phyloP scores from a whole-genome alignment of 2,329 filamentous ascomycete species.

The Colletotrichum ledebouriae region DNA sequence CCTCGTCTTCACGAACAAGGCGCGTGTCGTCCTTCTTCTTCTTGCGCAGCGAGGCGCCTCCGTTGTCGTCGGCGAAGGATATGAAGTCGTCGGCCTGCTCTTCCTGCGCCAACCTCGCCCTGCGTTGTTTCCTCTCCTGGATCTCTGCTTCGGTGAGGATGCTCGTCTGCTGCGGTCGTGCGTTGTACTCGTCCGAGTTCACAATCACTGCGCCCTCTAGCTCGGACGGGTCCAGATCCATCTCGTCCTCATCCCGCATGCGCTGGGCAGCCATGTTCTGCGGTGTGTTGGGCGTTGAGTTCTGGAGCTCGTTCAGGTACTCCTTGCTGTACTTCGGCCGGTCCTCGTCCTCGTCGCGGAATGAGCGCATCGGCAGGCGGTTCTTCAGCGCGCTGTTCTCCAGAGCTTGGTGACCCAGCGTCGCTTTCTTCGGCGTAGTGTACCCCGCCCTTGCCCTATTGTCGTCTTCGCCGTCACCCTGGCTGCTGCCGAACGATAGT shows the following conservation, averaged over 20 bases:
- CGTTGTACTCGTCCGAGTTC: constrained; percentile 58
- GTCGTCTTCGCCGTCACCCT: constrained; percentile 64
- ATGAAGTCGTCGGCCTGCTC: constrained; percentile 71
- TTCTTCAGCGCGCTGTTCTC: constrained; percentile 76
- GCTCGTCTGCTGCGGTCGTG: constrained; percentile 52
- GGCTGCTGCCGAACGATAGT: constrained; percentile 76
- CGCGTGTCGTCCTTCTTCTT: constrained; percentile 72
- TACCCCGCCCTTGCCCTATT: constrained; percentile 67
- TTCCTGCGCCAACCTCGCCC: constrained; percentile 83
- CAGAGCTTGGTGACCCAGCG: constrained; percentile 72
- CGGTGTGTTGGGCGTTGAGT: constrained; percentile 86
- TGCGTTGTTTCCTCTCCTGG: constrained; percentile 66
- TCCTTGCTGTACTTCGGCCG: constrained; percentile 88
- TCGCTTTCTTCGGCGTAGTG: constrained; percentile 73
- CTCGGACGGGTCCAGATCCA: constrained; percentile 71
- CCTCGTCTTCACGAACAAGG: constrained; percentile 87
- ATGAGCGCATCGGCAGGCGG: constrained; percentile 68
- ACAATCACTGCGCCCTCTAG: constrained; percentile 76
- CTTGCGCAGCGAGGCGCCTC: constrained; percentile 48
- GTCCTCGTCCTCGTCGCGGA: constrained; percentile 71
- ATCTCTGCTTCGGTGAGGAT: constrained; percentile 52
- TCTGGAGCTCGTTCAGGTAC: constrained; percentile 86
- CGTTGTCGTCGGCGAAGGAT: constrained; percentile 70
- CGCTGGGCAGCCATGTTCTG: constrained; percentile 67
- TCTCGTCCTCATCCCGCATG: constrained; percentile 62